A percentile compares a stretch with the other conserved stretches of the same genome.
These are phyloP conservation scores for Diaporthe nobilis DNA, from an alignment of 2,329 filamentous ascomycete species.

Conservation along the genomic window DNA sequence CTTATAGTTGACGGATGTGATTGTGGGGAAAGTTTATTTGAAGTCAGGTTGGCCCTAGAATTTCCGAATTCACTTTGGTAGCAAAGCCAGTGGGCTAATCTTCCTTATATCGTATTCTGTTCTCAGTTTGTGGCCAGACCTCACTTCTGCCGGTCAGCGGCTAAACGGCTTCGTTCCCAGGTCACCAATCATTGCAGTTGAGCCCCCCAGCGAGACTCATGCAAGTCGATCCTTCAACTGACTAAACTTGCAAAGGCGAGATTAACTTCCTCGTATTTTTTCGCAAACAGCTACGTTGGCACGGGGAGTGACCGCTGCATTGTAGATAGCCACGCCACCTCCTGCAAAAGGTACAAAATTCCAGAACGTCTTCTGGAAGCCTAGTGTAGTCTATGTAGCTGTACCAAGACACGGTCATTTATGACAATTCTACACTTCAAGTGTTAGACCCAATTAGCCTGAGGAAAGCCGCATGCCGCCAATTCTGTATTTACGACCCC, in stretches of 20 bases:
- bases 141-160: neutral
- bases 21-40: neutral
- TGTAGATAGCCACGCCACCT: too few species aligned
- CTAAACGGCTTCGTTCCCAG: neutral
- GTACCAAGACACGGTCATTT: too few species aligned
- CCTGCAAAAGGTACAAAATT: too few species aligned
- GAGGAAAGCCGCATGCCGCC: too few species aligned
- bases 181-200: neutral
- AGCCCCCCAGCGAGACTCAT: neutral
- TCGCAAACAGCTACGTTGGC: too few species aligned
- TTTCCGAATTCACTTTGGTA: rapidly evolving
- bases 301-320: too few species aligned
- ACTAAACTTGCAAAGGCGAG: neutral
- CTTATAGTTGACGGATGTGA: neutral
- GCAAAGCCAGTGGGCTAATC: neutral
- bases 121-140: neutral
- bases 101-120: neutral
- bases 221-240: neutral
- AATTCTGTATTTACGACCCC: neutral
- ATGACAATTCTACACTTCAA: too few species aligned
- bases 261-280: neutral
- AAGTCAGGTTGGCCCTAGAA: neutral
- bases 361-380: too few species aligned
- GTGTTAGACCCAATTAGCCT: too few species aligned
- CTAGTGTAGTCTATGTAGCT: too few species aligned